phyloP scores from a whole-genome alignment of 106 monocot species.

The Alisma plantagoaquatica region DNA sequence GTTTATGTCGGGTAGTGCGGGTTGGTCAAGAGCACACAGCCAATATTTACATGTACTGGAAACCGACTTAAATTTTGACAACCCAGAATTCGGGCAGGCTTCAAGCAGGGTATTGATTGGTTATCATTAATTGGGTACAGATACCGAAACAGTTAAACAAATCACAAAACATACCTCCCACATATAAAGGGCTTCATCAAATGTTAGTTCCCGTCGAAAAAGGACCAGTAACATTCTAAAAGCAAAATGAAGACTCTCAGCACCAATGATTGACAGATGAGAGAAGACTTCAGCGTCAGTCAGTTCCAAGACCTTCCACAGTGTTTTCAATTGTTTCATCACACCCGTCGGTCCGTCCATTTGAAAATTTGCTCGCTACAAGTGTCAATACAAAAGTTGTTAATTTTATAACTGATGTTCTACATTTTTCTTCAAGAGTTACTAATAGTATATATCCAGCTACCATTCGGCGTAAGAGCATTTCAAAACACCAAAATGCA shows the following conservation, averaged over 20 bases:
- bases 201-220: conserved; percentile 81
- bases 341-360: conserved; percentile 96
- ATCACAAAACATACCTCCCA: conserved; percentile 91
- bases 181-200: conserved; percentile 80
- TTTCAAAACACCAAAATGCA: conserved; percentile 99
- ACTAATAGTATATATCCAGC: too few species aligned
- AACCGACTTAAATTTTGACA: too few species aligned
- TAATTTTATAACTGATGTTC: too few species aligned
- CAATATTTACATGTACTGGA: too few species aligned
- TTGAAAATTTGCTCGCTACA: conserved; percentile 93
- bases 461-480: conserved; percentile 97
- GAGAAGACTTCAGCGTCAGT: conserved; percentile 83
- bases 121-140: too few species aligned
- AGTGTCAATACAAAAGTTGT: too few species aligned
- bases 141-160: too few species aligned
- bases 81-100: too few species aligned
- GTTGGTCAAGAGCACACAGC: too few species aligned
- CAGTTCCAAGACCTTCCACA: conserved; percentile 92
- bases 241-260: conserved; percentile 97
- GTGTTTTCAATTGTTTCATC: conserved; percentile 82
- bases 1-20: too few species aligned
- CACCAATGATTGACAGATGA: conserved; percentile 83
- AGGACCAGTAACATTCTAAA: conserved; percentile 83
- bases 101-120: too few species aligned
- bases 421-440: too few species aligned